phyloP scores from a whole-genome alignment of 2,329 filamentous ascomycete genomes.

The Fusarium duplospermum region DNA sequence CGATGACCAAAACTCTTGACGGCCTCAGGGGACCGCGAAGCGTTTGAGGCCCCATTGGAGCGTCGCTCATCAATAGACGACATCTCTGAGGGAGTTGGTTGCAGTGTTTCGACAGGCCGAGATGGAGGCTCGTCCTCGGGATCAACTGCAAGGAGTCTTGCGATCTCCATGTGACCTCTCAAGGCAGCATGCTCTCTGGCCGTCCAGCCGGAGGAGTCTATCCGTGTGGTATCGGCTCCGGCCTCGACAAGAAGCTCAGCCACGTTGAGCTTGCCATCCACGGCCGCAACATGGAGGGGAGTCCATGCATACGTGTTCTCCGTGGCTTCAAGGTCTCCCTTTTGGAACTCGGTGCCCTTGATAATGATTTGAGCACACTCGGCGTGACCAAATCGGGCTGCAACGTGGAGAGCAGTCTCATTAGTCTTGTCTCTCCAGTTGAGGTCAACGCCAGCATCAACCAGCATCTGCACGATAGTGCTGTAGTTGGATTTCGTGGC shows the following conservation, averaged over 20 bases:
- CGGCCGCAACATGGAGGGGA: conserved; percentile 90
- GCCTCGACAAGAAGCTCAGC: conserved; percentile 82
- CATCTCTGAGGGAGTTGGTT: conserved; percentile 52
- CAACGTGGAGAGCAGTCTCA: conserved; percentile 92
- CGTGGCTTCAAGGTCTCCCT: conserved; percentile 78
- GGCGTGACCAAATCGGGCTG: conserved; percentile 86
- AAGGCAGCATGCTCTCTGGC: conserved; percentile 93
- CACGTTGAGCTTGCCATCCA: conserved; percentile 84
- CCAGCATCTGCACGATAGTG: conserved; percentile 85
- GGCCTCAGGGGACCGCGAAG: conserved; percentile 73
- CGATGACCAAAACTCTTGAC: conserved; percentile 97
- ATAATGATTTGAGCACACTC: conserved; percentile 84
- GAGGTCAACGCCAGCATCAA: conserved; percentile 90
- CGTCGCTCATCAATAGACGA: conserved; percentile 72
- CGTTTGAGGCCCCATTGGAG: conserved; percentile 62
- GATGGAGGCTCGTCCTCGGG: conserved; percentile 45
- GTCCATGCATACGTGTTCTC: conserved; percentile 95
- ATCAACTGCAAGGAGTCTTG: conserved; percentile 72
- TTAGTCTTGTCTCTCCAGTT: conserved; percentile 93
- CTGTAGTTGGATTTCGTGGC: conserved; percentile 90
- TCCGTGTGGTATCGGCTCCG: conserved; percentile 78
- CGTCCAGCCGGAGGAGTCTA: conserved; percentile 93
- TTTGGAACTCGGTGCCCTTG: conserved; percentile 75
- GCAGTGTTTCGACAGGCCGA: conserved; percentile 37
- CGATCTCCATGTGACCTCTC: conserved; percentile 87